Evolutionary conservation across 192 early-diverging fungal genomes (phyloP).

Genomic region (Mortierella claussenii): DNA sequence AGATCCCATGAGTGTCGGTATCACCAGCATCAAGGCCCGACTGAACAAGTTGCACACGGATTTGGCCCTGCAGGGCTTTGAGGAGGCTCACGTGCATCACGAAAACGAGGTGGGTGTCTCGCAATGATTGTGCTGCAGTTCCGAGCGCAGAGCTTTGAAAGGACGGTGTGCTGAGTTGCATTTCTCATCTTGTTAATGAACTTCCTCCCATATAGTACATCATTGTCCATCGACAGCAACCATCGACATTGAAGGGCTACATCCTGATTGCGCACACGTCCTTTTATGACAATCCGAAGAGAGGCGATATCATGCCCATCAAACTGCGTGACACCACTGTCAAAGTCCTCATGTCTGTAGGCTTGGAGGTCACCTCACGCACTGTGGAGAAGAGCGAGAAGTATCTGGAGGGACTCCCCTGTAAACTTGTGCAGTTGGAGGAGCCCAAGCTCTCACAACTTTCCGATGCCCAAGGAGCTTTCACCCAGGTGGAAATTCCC

Average conservation of each 20-base stretch:
- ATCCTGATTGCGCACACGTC: slow-evolving; percentile 90
- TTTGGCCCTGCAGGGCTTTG: slow-evolving; percentile 85
- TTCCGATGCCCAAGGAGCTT: slow-evolving; percentile 65
- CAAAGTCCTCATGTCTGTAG: slow-evolving; percentile 65
- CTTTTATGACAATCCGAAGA: slow-evolving; percentile 64
- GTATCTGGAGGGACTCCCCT: slow-evolving; percentile 56
- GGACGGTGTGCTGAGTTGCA: too few relatives aligned
- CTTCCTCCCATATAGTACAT: slow-evolving; percentile 69
- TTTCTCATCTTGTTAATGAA: slow-evolving; percentile 2
- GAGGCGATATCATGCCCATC: slow-evolving; percentile 63
- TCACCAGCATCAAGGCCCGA: slow-evolving; percentile 64
- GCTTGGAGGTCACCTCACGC: slow-evolving; percentile 59
- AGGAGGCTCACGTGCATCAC: slow-evolving; percentile 96
- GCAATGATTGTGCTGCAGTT: background rate
- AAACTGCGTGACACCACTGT: slow-evolving; percentile 68
- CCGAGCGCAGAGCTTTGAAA: too few relatives aligned
- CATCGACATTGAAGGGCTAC: slow-evolving; percentile 91
- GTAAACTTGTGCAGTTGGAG: slow-evolving; percentile 60
- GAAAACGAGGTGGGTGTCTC: slow-evolving; percentile 76
- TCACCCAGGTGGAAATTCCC: slow-evolving; percentile 69
- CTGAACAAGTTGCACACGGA: slow-evolving; percentile 83
- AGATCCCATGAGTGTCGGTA: slow-evolving; percentile 62
- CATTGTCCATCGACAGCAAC: slow-evolving; percentile 92
- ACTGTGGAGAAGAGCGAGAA: slow-evolving; percentile 27
- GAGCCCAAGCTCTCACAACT: slow-evolving; percentile 58